These are phyloP conservation scores for Elaeis guineensis DNA, from an alignment of 176 grass and related monocot genomes.

Conservation along the genomic window DNA sequence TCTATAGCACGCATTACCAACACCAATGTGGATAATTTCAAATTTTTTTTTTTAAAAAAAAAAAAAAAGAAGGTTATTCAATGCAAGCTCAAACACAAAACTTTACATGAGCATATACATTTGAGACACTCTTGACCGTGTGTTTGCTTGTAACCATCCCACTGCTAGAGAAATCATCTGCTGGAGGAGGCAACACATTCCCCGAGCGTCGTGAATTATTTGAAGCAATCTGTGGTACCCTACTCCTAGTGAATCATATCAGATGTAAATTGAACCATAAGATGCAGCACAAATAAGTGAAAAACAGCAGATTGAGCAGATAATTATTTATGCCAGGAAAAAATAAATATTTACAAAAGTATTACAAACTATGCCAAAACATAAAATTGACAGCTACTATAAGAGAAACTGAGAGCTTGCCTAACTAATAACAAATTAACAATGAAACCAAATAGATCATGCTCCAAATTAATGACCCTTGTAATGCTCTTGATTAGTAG, in stretches of 20 bases:
- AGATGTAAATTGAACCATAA: not conserved
- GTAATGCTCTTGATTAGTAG: no score
- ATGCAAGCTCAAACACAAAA: not conserved
- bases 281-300: no score
- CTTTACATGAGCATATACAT: constrained; percentile 30
- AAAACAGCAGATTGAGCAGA: no score
- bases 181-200: constrained; percentile 66
- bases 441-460: no score
- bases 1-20: constrained; percentile 10
- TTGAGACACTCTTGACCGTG: constrained; percentile 49
- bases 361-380: no score
- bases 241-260: constrained; percentile 56
- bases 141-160: constrained; percentile 40
- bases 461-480: no score
- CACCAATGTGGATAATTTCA: not conserved
- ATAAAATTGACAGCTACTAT: no score
- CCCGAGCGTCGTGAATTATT: constrained; percentile 65
- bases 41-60: not conserved
- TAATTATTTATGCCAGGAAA: no score
- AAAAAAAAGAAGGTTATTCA: not conserved
- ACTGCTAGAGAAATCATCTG: constrained; percentile 69
- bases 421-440: no score
- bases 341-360: no score
- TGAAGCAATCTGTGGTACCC: constrained; percentile 70
- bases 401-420: no score